phyloP scores from a whole-genome alignment of 139 green algal genomes.

The Auxenochlorella protothecoides region DNA sequence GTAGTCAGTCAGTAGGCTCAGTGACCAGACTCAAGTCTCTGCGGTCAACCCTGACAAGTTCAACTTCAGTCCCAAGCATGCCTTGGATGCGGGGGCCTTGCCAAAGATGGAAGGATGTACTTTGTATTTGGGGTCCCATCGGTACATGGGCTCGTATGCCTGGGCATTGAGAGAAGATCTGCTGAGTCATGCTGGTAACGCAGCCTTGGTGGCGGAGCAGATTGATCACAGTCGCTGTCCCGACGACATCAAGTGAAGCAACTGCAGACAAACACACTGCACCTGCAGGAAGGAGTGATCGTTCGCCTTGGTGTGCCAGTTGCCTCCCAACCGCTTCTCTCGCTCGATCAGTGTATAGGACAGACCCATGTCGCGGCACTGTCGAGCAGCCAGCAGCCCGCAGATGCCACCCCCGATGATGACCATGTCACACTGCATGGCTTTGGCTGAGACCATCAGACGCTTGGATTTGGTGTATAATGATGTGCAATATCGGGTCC shows the following conservation, averaged over 20 bases:
- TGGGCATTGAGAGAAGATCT: background rate
- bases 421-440: constrained; percentile 4
- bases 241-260: background rate
- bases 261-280: background rate
- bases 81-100: background rate
- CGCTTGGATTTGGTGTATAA: too few species aligned
- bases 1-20: too few species aligned
- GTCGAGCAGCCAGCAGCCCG: constrained; percentile 16
- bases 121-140: constrained; percentile 9
- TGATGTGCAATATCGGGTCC: too few species aligned
- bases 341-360: constrained; percentile 8
- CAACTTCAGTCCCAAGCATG: too few species aligned
- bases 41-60: too few species aligned
- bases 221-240: too few species aligned
- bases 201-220: background rate
- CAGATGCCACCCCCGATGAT: constrained; percentile 22
- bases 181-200: background rate
- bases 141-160: constrained; percentile 22
- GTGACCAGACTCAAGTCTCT: too few species aligned
- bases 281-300: constrained; percentile 17
- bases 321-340: constrained; percentile 8
- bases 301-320: constrained; percentile 20
- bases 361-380: constrained; percentile 5
- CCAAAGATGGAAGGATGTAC: background rate
- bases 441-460: background rate